Conservation (phyloP, 192 early-diverging fungal species). For the Coemansia sp. region DNA sequence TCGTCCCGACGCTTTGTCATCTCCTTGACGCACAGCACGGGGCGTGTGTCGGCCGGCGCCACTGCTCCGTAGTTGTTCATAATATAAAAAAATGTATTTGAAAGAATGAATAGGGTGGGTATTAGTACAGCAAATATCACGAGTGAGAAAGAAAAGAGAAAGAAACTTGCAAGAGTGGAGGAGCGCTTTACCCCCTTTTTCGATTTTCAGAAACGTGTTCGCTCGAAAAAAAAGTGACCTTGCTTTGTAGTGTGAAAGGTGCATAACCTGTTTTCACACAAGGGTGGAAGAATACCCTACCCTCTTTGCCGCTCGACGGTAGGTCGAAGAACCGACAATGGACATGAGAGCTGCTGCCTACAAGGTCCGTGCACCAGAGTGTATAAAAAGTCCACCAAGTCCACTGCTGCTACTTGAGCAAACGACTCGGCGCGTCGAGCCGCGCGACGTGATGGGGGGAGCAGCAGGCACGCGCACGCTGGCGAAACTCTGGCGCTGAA, state of each 20-base stretch:
- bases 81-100: background rate
- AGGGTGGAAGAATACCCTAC: no score
- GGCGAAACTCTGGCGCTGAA: background rate
- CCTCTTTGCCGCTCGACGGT: no score
- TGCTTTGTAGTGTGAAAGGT: no score
- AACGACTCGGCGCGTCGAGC: conserved; percentile 8
- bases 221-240: no score
- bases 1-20: conserved; percentile 46
- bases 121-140: background rate
- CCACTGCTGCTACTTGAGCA: background rate
- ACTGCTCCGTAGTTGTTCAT: conserved; percentile 21
- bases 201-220: no score
- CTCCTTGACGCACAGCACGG: conserved; percentile 36
- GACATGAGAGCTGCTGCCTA: background rate
- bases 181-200: background rate
- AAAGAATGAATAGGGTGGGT: background rate
- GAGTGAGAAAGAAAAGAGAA: conserved; percentile 3
- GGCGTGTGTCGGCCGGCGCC: conserved; percentile 6
- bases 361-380: background rate
- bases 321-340: no score
- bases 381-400: no score
- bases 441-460: background rate
- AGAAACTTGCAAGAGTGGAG: background rate
- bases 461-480: background rate
- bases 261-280: no score